phyloP scores from a whole-genome alignment of 495 filamentous ascomycete genomes.

The Sporormia fimetaria region DNA sequence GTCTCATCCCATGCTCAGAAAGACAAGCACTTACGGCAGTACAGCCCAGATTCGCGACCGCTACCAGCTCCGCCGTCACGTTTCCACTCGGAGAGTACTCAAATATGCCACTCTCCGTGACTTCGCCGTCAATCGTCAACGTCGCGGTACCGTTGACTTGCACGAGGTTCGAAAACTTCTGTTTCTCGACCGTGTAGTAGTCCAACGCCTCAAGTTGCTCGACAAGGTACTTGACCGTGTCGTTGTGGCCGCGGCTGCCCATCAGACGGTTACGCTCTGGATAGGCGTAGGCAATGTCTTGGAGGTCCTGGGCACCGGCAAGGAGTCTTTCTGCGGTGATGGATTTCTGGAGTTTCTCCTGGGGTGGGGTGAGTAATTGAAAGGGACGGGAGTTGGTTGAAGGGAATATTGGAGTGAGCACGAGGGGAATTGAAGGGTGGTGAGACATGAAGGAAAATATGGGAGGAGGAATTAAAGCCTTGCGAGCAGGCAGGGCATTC shows the following conservation, averaged over 20 bases:
- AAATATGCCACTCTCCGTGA: conserved; percentile 30
- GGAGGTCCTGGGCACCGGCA: conserved; percentile 32
- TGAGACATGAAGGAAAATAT: too few relatives aligned
- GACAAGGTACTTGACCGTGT: conserved; percentile 53
- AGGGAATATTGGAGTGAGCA: too few relatives aligned
- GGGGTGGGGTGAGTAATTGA: too few relatives aligned
- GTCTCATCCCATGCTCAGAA: neutral
- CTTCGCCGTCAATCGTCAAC: conserved; percentile 28
- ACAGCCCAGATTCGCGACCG: conserved; percentile 48
- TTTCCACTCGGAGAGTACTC: conserved; percentile 42
- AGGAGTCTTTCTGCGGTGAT: conserved; percentile 32
- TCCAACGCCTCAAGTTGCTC: conserved; percentile 36
- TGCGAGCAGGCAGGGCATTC: too few relatives aligned
- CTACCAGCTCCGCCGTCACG: conserved; percentile 36
- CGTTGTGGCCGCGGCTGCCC: conserved; percentile 49
- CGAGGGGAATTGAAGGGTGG: too few relatives aligned
- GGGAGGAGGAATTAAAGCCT: too few relatives aligned
- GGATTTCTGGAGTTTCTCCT: conserved; percentile 36
- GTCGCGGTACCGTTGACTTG: conserved; percentile 28
- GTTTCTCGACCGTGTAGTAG: conserved; percentile 52
- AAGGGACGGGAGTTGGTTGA: too few relatives aligned
- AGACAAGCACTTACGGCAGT: conserved; percentile 18
- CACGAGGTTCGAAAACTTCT: conserved; percentile 41
- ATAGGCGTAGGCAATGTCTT: conserved; percentile 39
- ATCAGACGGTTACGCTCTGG: conserved; percentile 47